Percentiles rank a stretch among this genome's conserved stretches.
phyloP scores from a whole-genome alignment of 129 eudicot species.

The Chrysanthemum makinoi region DNA sequence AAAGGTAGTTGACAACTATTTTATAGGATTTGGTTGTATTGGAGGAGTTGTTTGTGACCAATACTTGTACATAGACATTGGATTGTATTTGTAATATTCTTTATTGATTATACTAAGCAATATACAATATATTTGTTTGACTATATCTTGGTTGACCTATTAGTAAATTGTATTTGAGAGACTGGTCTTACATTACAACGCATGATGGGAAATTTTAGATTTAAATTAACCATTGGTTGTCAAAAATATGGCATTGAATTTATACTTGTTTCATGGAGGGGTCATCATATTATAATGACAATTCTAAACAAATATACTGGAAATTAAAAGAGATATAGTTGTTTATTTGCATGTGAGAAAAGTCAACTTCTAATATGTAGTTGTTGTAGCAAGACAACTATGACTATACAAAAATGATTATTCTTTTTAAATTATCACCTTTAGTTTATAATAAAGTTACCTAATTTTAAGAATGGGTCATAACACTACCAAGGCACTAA shows the following conservation, averaged over 20 bases:
- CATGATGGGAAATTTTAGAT: too few species aligned
- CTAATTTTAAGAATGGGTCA: background rate
- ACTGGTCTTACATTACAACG: too few species aligned
- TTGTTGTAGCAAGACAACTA: background rate
- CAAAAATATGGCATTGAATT: too few species aligned
- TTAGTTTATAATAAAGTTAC: background rate
- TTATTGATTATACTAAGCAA: background rate
- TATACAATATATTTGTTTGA: slow-evolving; percentile 5
- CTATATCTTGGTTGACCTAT: background rate
- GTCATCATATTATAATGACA: background rate
- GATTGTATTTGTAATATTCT: slow-evolving; percentile 9
- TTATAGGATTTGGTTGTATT: slow-evolving; percentile 12
- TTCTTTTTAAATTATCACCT: background rate
- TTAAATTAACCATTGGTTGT: too few species aligned
- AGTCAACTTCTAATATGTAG: background rate
- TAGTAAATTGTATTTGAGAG: too few species aligned
- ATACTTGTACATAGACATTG: slow-evolving; percentile 14
- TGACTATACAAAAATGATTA: background rate
- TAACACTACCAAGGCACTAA: too few species aligned
- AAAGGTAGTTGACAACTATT: slow-evolving; percentile 7
- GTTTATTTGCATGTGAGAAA: background rate
- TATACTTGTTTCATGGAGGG: too few species aligned
- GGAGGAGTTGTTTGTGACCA: slow-evolving; percentile 14
- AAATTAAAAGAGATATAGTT: background rate
- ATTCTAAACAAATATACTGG: background rate